Evolutionary conservation across 2,329 filamentous ascomycete genomes (phyloP).

Genomic region (Alternaria metachromatica): DNA sequence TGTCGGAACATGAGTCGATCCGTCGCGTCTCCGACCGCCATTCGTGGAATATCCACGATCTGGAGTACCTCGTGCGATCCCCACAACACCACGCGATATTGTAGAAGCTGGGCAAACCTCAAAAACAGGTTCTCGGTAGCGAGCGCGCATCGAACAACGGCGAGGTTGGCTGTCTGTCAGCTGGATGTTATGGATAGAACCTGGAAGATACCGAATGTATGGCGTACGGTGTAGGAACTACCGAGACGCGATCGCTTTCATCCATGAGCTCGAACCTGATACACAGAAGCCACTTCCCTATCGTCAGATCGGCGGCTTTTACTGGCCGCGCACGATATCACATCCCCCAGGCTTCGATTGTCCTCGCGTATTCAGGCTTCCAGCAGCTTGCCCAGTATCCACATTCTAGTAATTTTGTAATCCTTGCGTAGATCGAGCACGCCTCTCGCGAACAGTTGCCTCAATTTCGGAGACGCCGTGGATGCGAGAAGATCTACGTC

Average conservation of each 20-base stretch:
- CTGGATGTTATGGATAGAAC: neutral
- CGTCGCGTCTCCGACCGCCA: neutral
- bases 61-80: neutral
- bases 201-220: neutral
- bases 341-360: neutral
- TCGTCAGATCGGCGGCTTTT: neutral
- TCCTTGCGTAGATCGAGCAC: slow-evolving; percentile 2
- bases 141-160: neutral
- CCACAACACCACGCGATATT: neutral
- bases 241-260: neutral
- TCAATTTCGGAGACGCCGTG: neutral
- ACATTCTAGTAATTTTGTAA: neutral
- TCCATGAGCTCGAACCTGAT: neutral
- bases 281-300: neutral
- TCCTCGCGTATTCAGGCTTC: neutral
- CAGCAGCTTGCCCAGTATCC: neutral
- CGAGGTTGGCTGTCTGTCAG: neutral
- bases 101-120: neutral
- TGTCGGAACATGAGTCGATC: neutral
- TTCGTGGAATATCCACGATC: slow-evolving; percentile 4
- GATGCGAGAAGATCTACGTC: neutral
- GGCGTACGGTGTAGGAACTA: neutral
- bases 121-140: slow-evolving; percentile 8
- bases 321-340: neutral
- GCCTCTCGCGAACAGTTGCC: neutral